Evolutionary conservation across 73 alveolate species (phyloP), one percentile per base, ranked within the genome.

Genomic region (Paramecium sonneborni): DNA sequence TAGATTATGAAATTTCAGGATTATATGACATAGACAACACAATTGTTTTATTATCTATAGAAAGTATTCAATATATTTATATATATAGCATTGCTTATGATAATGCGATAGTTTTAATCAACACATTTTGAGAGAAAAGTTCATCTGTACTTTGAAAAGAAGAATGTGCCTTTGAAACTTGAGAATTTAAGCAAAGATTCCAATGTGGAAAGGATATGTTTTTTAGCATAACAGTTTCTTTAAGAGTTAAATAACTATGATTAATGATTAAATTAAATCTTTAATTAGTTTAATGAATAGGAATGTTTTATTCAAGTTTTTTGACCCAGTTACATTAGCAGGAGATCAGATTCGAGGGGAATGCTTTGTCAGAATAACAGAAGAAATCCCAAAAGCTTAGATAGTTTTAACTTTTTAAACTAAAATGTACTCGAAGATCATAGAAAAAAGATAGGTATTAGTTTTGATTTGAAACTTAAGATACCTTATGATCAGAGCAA

Each of bases 401-500:
- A 43, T 79, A 5, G 41, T 46, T 21, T 44, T 79, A 9, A 30
- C 69, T n/a, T 44, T 79, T 26, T 44, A 79, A 79, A 23, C 44
- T 5, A 79, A 79, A 44, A 20, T 38, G 55, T 79, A 79, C 21
- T 41, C 76, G 6, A 79, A 79, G 44, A 34, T 79, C 24, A 21
- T 79, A 10, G 76, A 79, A 34, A 79, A 79, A 46, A 20, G 32
- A 43, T 24, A 44, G 72, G 90, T 79, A 79, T 5, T 38, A 5
- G n/a, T 43, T 5, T 79, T 18, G 8, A 2, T 43, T 24, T 79
- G 12, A 7, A 43, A 79, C 1, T 30, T 62, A 43, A 79, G 90
- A 79, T 79, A 14, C 90, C 90, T 3, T 79, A 79, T 43, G 90
- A 79, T 79, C 15, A 21, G 2, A 43, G 32, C 14, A 79, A 79